These are phyloP conservation scores for Pyrenopolyporus hunteri DNA, from an alignment of 495 filamentous ascomycete species.

Conservation along the genomic window DNA sequence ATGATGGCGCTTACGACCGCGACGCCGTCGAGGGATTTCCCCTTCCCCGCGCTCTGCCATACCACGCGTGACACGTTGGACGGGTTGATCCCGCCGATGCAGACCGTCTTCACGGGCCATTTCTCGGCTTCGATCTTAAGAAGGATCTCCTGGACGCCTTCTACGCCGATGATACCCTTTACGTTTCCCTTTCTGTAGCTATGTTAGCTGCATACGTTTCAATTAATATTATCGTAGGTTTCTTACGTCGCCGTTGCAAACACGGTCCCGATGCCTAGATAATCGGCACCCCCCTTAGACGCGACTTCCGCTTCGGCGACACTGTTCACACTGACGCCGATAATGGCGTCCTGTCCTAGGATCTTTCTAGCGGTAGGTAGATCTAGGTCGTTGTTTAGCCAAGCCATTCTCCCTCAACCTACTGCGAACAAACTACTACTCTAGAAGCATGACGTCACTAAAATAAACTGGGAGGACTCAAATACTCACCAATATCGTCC, in stretches of 20 bases:
- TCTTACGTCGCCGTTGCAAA: conserved; percentile 81
- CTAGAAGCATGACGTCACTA: not conserved
- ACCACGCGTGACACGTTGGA: conserved; percentile 76
- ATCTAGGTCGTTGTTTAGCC: conserved; percentile 46
- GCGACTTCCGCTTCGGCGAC: conserved; percentile 70
- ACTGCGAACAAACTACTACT: not conserved
- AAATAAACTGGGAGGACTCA: not conserved
- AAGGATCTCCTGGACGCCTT: conserved; percentile 76
- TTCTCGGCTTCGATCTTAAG: conserved; percentile 54
- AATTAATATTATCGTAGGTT: not conserved
- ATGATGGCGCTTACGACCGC: conserved; percentile 92
- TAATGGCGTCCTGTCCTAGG: conserved; percentile 70
- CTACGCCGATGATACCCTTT: conserved; percentile 80
- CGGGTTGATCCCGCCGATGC: conserved; percentile 87
- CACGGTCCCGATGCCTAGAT: conserved; percentile 87
- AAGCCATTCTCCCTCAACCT: not conserved
- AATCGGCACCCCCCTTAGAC: conserved; percentile 75
- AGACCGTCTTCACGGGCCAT: conserved; percentile 62
- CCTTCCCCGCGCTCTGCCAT: conserved; percentile 60
- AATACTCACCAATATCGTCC: conserved; percentile 81
- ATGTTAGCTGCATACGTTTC: conserved; percentile 6
- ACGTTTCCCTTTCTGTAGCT: conserved; percentile 68
- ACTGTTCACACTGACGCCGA: conserved; percentile 74
- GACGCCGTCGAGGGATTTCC: conserved; percentile 72
- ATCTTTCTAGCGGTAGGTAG: conserved; percentile 70